phyloP scores from a whole-genome alignment of 1,284 basidiomycete genomes.

The Papiliotrema nemorosa region DNA sequence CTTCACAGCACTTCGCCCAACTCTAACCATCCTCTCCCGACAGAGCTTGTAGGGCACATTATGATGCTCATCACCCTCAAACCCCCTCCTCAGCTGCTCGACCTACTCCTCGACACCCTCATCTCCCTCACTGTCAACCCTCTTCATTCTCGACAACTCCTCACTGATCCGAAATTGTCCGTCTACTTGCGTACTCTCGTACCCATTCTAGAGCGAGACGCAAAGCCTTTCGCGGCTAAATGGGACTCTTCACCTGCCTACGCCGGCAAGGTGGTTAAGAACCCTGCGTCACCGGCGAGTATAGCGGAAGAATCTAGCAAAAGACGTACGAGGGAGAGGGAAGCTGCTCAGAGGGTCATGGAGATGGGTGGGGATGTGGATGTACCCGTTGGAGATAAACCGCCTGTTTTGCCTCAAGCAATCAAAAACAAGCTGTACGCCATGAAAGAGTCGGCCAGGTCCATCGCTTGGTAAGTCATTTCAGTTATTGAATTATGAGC shows the following conservation, averaged over 20 bases:
- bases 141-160: conserved; percentile 24
- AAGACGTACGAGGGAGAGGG: conserved; percentile 27
- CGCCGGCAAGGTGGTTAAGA: conserved; percentile 21
- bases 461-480: conserved; percentile 37
- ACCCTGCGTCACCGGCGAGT: conserved; percentile 30
- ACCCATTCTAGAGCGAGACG: conserved; percentile 26
- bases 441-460: conserved; percentile 40
- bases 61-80: conserved; percentile 29
- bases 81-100: conserved; percentile 26
- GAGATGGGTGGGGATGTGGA: conserved; percentile 22
- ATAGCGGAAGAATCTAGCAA: conserved; percentile 24
- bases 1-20: conserved; percentile 26
- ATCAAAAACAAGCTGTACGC: conserved; percentile 29
- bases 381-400: conserved; percentile 34
- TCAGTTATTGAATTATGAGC: background rate
- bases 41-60: conserved; percentile 31
- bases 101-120: conserved; percentile 38
- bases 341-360: conserved; percentile 30
- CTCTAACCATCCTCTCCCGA: conserved; percentile 22
- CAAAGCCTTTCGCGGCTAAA: conserved; percentile 7
- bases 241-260: conserved; percentile 17
- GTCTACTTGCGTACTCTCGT: conserved; percentile 33
- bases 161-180: conserved; percentile 22
- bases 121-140: conserved; percentile 29
- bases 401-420: conserved; percentile 21